Conservation (phyloP, 2,329 filamentous ascomycete species). For the Pseudocercospora fuligena region DNA sequence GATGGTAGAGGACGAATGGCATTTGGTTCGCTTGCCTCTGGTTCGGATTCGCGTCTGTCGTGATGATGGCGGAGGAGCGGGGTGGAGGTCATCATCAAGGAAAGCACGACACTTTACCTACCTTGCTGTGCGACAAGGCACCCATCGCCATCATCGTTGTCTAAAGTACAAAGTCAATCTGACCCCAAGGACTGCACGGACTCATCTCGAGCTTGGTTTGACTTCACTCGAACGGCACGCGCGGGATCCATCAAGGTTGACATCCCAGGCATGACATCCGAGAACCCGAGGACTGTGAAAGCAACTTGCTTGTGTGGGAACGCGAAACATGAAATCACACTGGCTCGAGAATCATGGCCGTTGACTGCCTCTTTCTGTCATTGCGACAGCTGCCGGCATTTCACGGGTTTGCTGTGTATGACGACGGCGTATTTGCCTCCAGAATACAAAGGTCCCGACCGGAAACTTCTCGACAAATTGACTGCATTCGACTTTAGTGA, state of each 20-base stretch:
- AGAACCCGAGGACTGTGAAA: constrained; percentile 10
- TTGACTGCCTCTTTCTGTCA: constrained; percentile 53
- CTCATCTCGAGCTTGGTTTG: background rate
- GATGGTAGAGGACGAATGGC: no score
- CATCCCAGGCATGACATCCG: background rate
- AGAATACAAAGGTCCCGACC: constrained; percentile 34
- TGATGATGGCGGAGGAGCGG: background rate
- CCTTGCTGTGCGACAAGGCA: background rate
- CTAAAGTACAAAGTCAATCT: background rate
- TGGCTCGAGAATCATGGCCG: constrained; percentile 43
- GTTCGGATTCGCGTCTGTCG: no score
- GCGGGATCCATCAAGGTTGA: background rate
- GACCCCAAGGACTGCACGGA: background rate
- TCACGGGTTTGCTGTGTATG: constrained; percentile 52
- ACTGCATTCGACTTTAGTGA: constrained; percentile 52
- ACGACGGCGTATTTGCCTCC: constrained; percentile 49
- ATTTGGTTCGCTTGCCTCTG: no score
- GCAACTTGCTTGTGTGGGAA: constrained; percentile 44
- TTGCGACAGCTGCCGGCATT: constrained; percentile 55
- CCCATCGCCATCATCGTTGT: background rate
- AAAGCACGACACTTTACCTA: background rate
- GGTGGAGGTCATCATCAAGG: background rate
- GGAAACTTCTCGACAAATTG: constrained; percentile 41
- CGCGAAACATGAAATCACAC: constrained; percentile 40
- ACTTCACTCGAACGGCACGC: background rate